Percentiles rank a stretch among this genome's conserved stretches.
Conservation (phyloP, 331 rosid genomes). For the Malus hybrid region DNA sequence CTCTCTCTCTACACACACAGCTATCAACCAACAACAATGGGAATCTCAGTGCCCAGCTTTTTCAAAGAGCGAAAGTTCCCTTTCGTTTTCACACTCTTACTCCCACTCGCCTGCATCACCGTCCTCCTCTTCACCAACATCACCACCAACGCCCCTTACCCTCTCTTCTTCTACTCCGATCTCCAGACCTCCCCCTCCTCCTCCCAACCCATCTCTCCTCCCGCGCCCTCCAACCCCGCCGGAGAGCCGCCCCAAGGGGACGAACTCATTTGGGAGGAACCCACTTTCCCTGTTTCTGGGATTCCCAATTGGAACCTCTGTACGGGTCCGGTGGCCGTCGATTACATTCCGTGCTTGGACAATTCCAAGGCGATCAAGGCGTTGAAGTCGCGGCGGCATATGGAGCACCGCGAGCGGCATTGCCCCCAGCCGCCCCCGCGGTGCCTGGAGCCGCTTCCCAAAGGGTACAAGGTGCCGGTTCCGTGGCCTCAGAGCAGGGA, state of each 20-base stretch:
- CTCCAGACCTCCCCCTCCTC: constrained; percentile 12
- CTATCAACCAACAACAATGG: constrained; percentile 28
- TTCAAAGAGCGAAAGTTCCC: constrained; percentile 52
- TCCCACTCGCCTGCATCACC: constrained; percentile 37
- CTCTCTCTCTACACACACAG: not conserved
- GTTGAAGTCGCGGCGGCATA: constrained; percentile 59
- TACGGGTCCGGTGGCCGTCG: constrained; percentile 33
- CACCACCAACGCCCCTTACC: constrained; percentile 19
- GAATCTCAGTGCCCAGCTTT: constrained; percentile 27
- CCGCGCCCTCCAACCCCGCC: not conserved
- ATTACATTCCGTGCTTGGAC: constrained; percentile 85
- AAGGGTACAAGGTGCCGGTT: constrained; percentile 59
- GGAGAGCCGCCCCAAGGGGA: not conserved
- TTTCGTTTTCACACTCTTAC: constrained; percentile 39
- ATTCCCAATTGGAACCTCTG: constrained; percentile 54
- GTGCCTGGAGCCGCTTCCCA: constrained; percentile 68
- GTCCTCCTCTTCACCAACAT: constrained; percentile 49
- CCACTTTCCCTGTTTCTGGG: not conserved
- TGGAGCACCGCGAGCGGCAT: constrained; percentile 95
- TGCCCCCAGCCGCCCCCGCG: constrained; percentile 46
- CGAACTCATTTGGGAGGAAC: not conserved
- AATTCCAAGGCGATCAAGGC: constrained; percentile 61
- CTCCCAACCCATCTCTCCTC: constrained; percentile 1
- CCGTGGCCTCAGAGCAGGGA: constrained; percentile 71
- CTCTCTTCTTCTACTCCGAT: constrained; percentile 29